Conservation (phyloP, 2,329 filamentous ascomycete genomes). For the Acrocalymma vagum region DNA sequence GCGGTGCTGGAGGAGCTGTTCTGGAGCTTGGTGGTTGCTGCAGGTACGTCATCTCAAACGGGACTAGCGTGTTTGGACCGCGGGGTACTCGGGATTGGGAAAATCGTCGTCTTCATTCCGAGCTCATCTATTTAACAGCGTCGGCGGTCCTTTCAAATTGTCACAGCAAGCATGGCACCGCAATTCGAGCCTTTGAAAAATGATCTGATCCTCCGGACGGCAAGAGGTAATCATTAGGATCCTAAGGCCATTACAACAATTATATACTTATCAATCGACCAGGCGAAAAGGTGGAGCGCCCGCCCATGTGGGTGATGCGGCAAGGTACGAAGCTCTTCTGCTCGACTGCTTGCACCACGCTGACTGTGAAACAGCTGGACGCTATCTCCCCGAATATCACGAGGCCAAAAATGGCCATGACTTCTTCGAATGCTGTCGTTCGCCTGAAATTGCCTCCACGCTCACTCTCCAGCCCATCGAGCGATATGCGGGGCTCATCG, state of each 20-base stretch:
- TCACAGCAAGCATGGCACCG: constrained; percentile 65
- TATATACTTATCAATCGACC: constrained; percentile 26
- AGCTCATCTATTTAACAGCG: constrained; percentile 2
- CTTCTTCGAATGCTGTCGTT: constrained; percentile 97
- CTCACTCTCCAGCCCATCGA: constrained; percentile 95
- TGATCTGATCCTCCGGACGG: constrained; percentile 88
- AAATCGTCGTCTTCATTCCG: constrained; percentile 19
- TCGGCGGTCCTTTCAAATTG: constrained; percentile 13
- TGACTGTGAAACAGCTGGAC: constrained; percentile 71
- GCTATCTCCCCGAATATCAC: constrained; percentile 98
- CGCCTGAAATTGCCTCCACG: constrained; percentile 90
- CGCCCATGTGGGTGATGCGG: constrained; percentile 99
- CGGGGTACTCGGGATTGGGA: constrained; percentile 33
- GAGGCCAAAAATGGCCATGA: constrained; percentile 89
- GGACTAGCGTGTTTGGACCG: no score
- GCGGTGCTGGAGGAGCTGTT: constrained; percentile 14
- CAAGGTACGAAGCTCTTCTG: constrained; percentile 71
- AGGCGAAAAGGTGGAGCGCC: constrained; percentile 91
- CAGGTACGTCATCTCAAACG: constrained; percentile 13
- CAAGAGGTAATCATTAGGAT: constrained; percentile 72
- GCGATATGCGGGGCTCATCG: constrained; percentile 87
- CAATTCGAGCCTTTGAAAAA: constrained; percentile 89
- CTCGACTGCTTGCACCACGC: constrained; percentile 3
- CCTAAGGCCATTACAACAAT: neutral
- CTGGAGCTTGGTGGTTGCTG: constrained; percentile 32